Percentiles rank a stretch among this genome's conserved stretches.
phyloP scores from a whole-genome alignment of 2,329 filamentous ascomycete species.

The Hortaea werneckii region DNA sequence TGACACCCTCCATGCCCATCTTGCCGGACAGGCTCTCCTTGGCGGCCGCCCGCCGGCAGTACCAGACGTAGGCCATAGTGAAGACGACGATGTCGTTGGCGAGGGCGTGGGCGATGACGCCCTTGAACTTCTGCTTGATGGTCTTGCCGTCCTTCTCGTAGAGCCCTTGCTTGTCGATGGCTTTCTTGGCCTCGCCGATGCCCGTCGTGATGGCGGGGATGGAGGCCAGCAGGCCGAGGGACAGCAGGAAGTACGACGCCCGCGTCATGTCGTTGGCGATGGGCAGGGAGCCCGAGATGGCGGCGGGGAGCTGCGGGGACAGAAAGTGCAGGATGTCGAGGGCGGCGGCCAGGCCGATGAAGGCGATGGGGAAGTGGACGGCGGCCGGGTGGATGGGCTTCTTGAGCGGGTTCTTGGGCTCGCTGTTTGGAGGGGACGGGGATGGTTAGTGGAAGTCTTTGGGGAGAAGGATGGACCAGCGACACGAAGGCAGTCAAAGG shows the following conservation, averaged over 20 bases:
- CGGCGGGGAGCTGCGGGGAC: slow-evolving; percentile 21
- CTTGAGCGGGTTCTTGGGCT: slow-evolving; percentile 6
- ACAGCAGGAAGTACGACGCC: slow-evolving; percentile 35
- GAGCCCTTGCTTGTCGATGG: slow-evolving; percentile 35
- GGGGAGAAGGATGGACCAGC: background rate
- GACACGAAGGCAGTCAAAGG: background rate
- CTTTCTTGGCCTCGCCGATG: slow-evolving; percentile 28
- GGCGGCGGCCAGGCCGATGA: slow-evolving; percentile 31
- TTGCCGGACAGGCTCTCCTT: slow-evolving; percentile 19
- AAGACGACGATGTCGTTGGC: slow-evolving; percentile 33
- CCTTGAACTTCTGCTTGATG: slow-evolving; percentile 30
- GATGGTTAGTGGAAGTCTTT: background rate
- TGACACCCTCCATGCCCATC: slow-evolving; percentile 8
- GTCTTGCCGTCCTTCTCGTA: slow-evolving; percentile 26
- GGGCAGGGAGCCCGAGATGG: slow-evolving; percentile 22
- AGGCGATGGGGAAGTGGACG: slow-evolving; percentile 40
- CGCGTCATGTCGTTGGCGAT: slow-evolving; percentile 28
- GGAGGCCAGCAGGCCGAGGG: slow-evolving; percentile 28
- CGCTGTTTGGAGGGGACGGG: slow-evolving; percentile 11
- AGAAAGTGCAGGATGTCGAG: slow-evolving; percentile 33
- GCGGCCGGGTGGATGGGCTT: slow-evolving; percentile 37
- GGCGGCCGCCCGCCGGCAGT: slow-evolving; percentile 22
- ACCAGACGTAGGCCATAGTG: slow-evolving; percentile 34
- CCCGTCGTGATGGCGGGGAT: slow-evolving; percentile 26
- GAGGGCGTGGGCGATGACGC: slow-evolving; percentile 32